phyloP scores from a whole-genome alignment of 1,139 yeast species.

The Diutina sp. region DNA sequence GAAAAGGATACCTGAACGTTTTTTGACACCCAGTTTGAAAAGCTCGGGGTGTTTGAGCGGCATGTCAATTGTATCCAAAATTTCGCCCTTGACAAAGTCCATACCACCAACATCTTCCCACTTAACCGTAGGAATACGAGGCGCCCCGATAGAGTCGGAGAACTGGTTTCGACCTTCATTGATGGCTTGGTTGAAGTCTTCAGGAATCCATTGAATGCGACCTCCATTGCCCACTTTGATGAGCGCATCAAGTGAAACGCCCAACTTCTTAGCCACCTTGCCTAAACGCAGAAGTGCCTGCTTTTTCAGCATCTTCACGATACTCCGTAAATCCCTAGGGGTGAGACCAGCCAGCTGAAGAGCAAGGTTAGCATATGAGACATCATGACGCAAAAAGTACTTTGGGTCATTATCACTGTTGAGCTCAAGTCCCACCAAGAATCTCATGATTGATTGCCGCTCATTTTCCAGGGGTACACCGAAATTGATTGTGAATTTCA shows the following conservation, averaged over 20 bases:
- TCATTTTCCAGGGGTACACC: slow-evolving; percentile 74
- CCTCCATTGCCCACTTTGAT: slow-evolving; percentile 40
- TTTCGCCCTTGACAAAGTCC: slow-evolving; percentile 81
- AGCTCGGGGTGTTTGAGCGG: slow-evolving; percentile 89
- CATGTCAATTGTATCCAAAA: slow-evolving; percentile 89
- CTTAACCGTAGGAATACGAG: slow-evolving; percentile 84
- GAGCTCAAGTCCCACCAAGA: slow-evolving; percentile 19
- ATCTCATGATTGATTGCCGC: slow-evolving; percentile 48
- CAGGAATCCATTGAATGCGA: slow-evolving; percentile 38
- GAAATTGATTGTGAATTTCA: slow-evolving; percentile 68
- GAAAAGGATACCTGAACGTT: slow-evolving; percentile 84
- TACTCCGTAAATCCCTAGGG: slow-evolving; percentile 69
- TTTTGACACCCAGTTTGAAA: slow-evolving; percentile 78
- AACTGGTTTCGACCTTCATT: slow-evolving; percentile 76
- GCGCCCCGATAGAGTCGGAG: slow-evolving; percentile 94
- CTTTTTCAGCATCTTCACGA: slow-evolving; percentile 52
- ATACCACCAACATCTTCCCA: slow-evolving; percentile 96
- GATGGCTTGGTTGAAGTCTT: slow-evolving; percentile 62
- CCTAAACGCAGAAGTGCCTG: slow-evolving; percentile 41
- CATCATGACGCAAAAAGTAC: slow-evolving; percentile 33
- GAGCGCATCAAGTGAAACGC: slow-evolving; percentile 13
- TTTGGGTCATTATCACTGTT: slow-evolving; percentile 13
- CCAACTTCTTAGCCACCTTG: slow-evolving; percentile 11
- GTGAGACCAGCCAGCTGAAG: slow-evolving; percentile 88
- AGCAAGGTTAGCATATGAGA: slow-evolving; percentile 49